Conservation (phyloP, 2,329 filamentous ascomycete genomes). For the Aspergillus flavus region DNA sequence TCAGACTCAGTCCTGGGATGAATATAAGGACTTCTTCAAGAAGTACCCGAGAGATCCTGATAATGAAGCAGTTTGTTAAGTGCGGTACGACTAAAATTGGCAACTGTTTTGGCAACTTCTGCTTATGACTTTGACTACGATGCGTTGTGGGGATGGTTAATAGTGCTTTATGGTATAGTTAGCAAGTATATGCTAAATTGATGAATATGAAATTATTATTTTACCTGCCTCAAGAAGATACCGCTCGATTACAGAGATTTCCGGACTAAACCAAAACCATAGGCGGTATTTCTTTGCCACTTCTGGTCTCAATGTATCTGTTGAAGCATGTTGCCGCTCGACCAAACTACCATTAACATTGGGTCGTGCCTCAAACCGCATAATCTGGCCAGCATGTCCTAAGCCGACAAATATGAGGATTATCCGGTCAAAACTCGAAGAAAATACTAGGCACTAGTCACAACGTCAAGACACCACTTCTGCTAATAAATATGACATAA, state of each 20-base stretch:
- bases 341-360: no score
- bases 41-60: not conserved
- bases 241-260: no score
- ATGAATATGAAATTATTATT: not conserved
- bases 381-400: no score
- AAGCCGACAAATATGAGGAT: no score
- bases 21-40: not conserved
- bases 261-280: no score
- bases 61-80: not conserved
- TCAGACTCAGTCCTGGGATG: not conserved
- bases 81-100: not conserved
- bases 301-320: no score
- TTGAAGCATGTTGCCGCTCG: no score
- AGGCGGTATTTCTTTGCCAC: no score
- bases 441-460: no score
- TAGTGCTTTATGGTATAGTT: not conserved
- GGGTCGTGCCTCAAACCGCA: no score
- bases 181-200: not conserved
- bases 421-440: no score
- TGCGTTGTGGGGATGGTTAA: not conserved
- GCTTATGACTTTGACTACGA: not conserved
- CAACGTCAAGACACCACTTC: not conserved
- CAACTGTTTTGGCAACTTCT: not conserved
- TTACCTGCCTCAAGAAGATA: accelerated
- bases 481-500: not conserved